Conservation (phyloP, 176 grass and related monocot species). For the Ensete ventricosum region DNA sequence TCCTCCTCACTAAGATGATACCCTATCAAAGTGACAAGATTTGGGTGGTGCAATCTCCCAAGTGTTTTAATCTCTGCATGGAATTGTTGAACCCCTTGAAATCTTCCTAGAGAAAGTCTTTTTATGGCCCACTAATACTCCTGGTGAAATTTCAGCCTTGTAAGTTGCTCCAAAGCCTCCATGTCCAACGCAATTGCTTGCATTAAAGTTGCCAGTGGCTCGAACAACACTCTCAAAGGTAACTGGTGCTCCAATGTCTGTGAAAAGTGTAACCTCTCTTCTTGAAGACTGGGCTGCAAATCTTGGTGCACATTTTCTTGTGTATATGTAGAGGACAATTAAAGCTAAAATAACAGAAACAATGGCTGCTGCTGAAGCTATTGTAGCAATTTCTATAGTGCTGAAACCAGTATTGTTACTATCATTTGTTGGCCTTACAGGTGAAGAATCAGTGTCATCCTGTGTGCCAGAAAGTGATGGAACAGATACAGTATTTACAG, state of each 20-base stretch:
- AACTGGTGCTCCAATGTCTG: neutral
- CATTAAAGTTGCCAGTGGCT: slow-evolving; percentile 9
- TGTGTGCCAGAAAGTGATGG: neutral
- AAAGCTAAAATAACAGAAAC: slow-evolving; percentile 5
- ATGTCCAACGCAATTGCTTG: slow-evolving; percentile 18
- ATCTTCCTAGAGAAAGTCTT: slow-evolving; percentile 7
- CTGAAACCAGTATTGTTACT: slow-evolving; percentile 1
- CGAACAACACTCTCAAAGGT: slow-evolving; percentile 6
- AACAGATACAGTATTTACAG: neutral
- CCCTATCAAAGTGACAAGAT: slow-evolving; percentile 19
- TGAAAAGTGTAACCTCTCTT: slow-evolving; percentile 16
- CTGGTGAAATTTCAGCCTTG: slow-evolving; percentile 19
- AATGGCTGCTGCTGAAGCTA: slow-evolving; percentile 4
- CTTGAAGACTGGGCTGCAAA: neutral
- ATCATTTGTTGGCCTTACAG: neutral
- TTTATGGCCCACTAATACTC: slow-evolving; percentile 17
- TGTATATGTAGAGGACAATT: slow-evolving; percentile 8
- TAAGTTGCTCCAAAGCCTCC: slow-evolving; percentile 21
- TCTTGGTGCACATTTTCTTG: slow-evolving; percentile 9
- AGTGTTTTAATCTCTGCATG: slow-evolving; percentile 17
- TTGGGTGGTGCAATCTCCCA: slow-evolving; percentile 10
- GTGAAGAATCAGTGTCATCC: neutral
- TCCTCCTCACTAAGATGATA: slow-evolving; percentile 10
- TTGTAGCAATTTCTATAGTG: slow-evolving; percentile 10
- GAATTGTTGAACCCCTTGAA: slow-evolving; percentile 16